Percentiles rank a stretch among this genome's conserved stretches.
Evolutionary conservation across 2,329 filamentous ascomycete genomes (phyloP).

Genomic region (Neonectria faginata): DNA sequence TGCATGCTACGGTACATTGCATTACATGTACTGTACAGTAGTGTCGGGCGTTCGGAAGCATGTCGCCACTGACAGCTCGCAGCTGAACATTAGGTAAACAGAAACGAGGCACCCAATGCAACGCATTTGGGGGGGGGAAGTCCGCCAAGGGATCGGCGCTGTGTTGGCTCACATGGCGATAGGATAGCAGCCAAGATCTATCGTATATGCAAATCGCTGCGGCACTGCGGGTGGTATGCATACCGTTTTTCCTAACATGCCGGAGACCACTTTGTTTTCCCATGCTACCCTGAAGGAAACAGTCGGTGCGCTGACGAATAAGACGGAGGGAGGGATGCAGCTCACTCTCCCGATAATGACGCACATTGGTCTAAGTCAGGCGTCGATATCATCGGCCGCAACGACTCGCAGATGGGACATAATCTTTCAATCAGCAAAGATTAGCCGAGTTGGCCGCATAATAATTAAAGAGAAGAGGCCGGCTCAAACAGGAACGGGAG

Average conservation of each 20-base stretch:
- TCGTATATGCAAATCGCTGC: slow-evolving; percentile 26
- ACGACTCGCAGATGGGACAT: neutral
- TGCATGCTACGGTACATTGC: too few species aligned
- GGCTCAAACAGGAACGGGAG: neutral
- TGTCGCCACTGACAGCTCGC: neutral
- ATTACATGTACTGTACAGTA: too few species aligned
- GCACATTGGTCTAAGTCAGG: slow-evolving; percentile 1
- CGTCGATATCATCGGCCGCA: neutral
- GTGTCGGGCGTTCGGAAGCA: neutral
- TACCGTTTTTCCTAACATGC: slow-evolving; percentile 2
- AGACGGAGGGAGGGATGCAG: neutral
- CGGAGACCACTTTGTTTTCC: neutral
- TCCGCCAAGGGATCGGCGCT: neutral
- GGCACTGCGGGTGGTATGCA: slow-evolving; percentile 6
- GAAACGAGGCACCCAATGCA: slow-evolving; percentile 5
- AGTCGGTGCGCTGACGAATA: neutral
- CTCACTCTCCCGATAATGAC: slow-evolving; percentile 9
- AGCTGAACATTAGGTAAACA: slow-evolving; percentile 14
- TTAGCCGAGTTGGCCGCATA: neutral
- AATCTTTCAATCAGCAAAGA: neutral
- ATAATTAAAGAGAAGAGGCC: neutral
- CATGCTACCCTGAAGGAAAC: neutral
- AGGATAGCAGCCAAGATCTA: neutral
- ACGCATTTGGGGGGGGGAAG: neutral
- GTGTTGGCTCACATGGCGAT: neutral